Conservation (phyloP, 1,284 basidiomycete species). For the Pseudozyma thailandica region DNA sequence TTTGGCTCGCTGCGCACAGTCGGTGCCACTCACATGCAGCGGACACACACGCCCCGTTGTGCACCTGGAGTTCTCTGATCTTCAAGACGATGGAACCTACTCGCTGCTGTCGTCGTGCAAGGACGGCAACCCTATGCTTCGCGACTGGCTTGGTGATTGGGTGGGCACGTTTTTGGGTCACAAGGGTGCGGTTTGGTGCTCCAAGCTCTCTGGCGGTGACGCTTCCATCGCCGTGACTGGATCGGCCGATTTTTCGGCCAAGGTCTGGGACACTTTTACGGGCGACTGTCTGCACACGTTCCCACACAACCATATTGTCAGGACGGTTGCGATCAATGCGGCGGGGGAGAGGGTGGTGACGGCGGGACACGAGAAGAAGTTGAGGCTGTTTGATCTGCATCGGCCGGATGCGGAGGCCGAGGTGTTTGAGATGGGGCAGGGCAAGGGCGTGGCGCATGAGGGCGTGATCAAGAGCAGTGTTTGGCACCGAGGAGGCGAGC, state of each 20-base stretch:
- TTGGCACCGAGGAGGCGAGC: conserved; percentile 75
- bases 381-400: conserved; percentile 87
- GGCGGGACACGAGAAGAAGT: conserved; percentile 98
- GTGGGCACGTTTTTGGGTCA: conserved; percentile 96
- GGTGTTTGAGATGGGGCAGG: conserved; percentile 74
- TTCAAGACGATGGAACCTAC: conserved; percentile 73
- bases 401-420: conserved; percentile 81
- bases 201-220: conserved; percentile 81
- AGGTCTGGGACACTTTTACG: conserved; percentile 96
- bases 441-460: conserved; percentile 73
- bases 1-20: conserved; percentile 36
- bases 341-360: conserved; percentile 78
- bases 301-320: conserved; percentile 96
- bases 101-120: conserved; percentile 66
- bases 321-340: conserved; percentile 86
- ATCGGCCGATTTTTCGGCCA: conserved; percentile 97
- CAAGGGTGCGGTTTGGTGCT: conserved; percentile 98
- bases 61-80: conserved; percentile 88
- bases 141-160: conserved; percentile 83
- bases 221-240: conserved; percentile 84
- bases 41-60: conserved; percentile 82
- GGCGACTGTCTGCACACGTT: conserved; percentile 89
- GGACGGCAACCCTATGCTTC: conserved; percentile 67
- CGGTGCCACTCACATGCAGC: conserved; percentile 71
- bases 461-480: conserved; percentile 91